Base-by-base conservation (phyloP, 2,329 filamentous ascomycete genomes). In the Rhinocladiella mackenziei region DNA sequence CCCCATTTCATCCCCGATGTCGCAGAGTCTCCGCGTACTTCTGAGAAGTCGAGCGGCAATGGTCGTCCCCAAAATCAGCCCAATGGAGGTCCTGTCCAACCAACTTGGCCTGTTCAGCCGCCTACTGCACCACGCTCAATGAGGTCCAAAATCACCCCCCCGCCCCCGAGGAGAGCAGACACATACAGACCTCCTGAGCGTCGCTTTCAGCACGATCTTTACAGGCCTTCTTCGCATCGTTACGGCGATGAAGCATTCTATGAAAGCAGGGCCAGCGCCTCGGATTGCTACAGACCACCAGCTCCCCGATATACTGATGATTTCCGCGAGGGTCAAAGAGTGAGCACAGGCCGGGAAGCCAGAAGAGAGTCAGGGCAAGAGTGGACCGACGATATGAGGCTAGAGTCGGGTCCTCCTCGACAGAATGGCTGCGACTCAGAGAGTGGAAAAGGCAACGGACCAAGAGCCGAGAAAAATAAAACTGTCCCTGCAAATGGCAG, bases 41-140 rank as follows among this genome's bases (percentile, higher is more conserved):
- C n/a, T n/a, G n/a, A n/a, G n/a, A n/a, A n/a, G n/a, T n/a, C n/a
- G n/a, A n/a, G n/a, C n/a, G n/a, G n/a, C n/a, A n/a, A n/a, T 26
- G 14, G n/a, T 13, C 10, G 8, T 15, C 3, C 3, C 9, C 17
- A 31, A 31, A 40, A 22, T 10, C 25, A n/a, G n/a, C n/a, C n/a
- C 32, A 9, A 14, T 25, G 20, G 11, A 9, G 22, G 20, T 13
- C 19, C 32, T 13, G 3, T 7, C 3, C 5, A 31, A 18, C 14
- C 29, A 6, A 17, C 26, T 9, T 41, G 25, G 8, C 15, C 19
- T 4, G 29, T 28, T 8, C 19, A n/a, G 9, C 35, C 45, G n/a
- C 44, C 33, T 2, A 42, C 25, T 1, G 48, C 19, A 17, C 44
- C 48, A 7, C 44, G 36, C 19, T 41, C 40, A n/a, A 48, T 51